A percentile compares a stretch with the other conserved stretches of the same genome.
phyloP scores from a whole-genome alignment of 768 basidiomycete species.

The Mrakia gelida region DNA sequence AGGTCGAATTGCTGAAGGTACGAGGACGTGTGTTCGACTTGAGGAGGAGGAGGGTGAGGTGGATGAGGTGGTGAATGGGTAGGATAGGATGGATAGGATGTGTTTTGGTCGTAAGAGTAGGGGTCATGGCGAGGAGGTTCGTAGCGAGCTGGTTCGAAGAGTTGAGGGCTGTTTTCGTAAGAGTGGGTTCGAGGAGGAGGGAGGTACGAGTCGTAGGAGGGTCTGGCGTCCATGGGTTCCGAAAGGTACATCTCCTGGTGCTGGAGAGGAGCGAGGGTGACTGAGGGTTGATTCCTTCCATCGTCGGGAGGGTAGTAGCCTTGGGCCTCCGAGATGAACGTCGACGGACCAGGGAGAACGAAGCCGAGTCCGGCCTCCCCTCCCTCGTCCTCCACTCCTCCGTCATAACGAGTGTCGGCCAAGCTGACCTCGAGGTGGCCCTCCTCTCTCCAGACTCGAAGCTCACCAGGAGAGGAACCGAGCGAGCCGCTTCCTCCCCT shows the following conservation, averaged over 20 bases:
- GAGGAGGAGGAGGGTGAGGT: background rate
- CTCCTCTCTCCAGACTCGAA: background rate
- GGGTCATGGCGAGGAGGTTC: background rate
- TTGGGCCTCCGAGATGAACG: background rate
- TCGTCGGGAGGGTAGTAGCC: background rate
- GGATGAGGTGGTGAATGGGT: background rate
- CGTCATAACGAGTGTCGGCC: background rate
- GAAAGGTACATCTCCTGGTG: background rate
- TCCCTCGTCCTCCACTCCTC: background rate
- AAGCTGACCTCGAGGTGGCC: background rate
- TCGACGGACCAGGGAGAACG: background rate
- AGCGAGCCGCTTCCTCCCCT: slow-evolving; percentile 1
- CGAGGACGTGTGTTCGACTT: background rate
- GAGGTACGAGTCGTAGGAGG: background rate
- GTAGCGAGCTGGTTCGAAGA: background rate
- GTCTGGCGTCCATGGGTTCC: background rate
- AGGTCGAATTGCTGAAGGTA: background rate
- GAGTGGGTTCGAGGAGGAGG: background rate
- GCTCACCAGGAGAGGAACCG: background rate
- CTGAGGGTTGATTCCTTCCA: background rate
- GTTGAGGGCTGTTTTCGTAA: background rate
- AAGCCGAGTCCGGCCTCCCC: background rate
- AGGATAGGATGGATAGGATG: background rate
- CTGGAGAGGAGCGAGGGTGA: background rate
- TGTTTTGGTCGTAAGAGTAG: background rate